phyloP scores from a whole-genome alignment of 1,284 basidiomycete genomes.

The Porogramme epimiltina region DNA sequence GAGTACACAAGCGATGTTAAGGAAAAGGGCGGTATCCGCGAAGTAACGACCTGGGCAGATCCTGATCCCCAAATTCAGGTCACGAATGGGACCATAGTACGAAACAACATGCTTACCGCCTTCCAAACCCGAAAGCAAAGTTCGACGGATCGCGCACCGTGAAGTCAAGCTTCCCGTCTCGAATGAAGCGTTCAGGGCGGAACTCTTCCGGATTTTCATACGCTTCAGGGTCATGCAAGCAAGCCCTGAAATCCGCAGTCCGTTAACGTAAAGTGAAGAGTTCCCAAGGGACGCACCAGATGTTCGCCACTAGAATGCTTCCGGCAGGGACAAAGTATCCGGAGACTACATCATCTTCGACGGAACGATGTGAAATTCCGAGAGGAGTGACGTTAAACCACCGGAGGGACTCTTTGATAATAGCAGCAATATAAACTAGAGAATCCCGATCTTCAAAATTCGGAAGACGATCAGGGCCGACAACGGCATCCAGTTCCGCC shows the following conservation, averaged over 20 bases:
- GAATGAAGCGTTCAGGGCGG: slow-evolving; percentile 24
- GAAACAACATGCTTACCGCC: no score
- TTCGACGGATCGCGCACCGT: background rate
- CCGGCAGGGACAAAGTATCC: slow-evolving; percentile 28
- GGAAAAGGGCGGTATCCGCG: background rate
- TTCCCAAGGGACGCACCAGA: slow-evolving; percentile 23
- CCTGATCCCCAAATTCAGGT: background rate
- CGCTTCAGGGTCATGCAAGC: slow-evolving; percentile 1
- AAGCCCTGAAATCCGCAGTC: slow-evolving; percentile 1
- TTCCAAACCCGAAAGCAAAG: background rate
- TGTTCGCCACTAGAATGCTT: slow-evolving; percentile 23
- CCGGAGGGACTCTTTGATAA: slow-evolving; percentile 25
- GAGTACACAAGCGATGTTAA: no score
- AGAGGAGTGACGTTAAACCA: slow-evolving; percentile 23
- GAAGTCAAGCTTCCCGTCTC: background rate
- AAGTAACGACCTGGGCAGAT: slow-evolving; percentile 12
- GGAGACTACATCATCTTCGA: slow-evolving; percentile 18
- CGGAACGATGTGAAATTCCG: slow-evolving; percentile 7
- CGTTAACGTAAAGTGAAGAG: background rate
- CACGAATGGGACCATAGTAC: no score
- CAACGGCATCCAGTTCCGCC: slow-evolving; percentile 30
- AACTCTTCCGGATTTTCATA: slow-evolving; percentile 23
- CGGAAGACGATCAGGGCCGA: slow-evolving; percentile 27
- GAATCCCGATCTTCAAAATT: slow-evolving; percentile 17
- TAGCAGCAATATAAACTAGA: slow-evolving; percentile 23